Base-by-base conservation (phyloP, 805 yeast species). In the Barnettozyma californica region DNA sequence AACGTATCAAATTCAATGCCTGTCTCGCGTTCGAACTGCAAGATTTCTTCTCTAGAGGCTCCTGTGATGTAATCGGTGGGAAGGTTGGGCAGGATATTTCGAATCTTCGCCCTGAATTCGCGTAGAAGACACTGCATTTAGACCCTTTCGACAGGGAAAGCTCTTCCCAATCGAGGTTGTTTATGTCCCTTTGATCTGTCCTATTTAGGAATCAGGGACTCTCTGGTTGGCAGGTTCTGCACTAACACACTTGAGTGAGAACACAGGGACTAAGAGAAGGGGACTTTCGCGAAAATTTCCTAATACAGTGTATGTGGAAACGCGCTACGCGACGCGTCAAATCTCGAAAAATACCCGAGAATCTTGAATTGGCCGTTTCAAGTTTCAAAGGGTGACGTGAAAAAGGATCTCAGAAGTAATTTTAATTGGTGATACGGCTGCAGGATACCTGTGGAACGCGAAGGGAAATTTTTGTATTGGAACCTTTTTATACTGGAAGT, bases 251-350 rank as follows among this genome's bases (percentile, higher is more conserved):
- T 11, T 3, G 33, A 5, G 33, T 14, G 33, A 16, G 14, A 16
- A 14, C 33, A 13, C 11, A n/a, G 14, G 33, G 33, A 5, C 9
- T 7, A 4, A 13, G 3, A 13, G 33, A 29, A 29, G 27, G 33
- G 9, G 21, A 16, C 14, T 4, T 7, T 18, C 45, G 44, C 49
- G 49, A 46, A 33, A 34, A 41, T 36, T 46, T 23, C 49, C 47
- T 13, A 21, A 43, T 39, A 4, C n/a, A 44, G 20, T 18, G 35
- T 20, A 9, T 18, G 20, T 16, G 26, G 8, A 37, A 26, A 35
- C 26, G 33, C 46, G 42, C 42, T 9, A 39, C 48, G 48, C 48
- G 48, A 45, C 48, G 44, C 48, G 48, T 37, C 21, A 19, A 37
- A 21, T 19, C 26, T 20, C 25, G 26, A 21, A 37, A 37, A 37